A percentile compares a stretch with the other conserved stretches of the same genome.
These are phyloP conservation scores for Lanmaoa rubissima DNA, from an alignment of 768 basidiomycete species.

Conservation along the genomic window DNA sequence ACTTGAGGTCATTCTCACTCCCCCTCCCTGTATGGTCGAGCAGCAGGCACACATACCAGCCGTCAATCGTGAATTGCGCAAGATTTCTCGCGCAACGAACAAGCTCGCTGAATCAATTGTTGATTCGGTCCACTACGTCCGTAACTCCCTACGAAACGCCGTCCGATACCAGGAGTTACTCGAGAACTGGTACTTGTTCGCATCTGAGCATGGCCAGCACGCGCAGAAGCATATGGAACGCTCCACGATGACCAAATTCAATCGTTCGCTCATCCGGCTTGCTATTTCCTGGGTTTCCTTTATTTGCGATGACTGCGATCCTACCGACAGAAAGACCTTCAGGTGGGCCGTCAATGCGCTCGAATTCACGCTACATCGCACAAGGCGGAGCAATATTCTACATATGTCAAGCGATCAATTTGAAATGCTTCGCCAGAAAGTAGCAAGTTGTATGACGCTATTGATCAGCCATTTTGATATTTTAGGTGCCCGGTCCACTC, in stretches of 20 bases:
- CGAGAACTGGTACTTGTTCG: slow-evolving; percentile 93
- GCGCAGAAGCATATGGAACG: slow-evolving; percentile 87
- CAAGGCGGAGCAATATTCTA: slow-evolving; percentile 84
- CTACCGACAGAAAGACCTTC: slow-evolving; percentile 93
- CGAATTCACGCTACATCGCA: slow-evolving; percentile 87
- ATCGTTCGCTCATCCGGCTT: slow-evolving; percentile 78
- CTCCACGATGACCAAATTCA: slow-evolving; percentile 67
- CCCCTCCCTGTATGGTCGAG: slow-evolving; percentile 59
- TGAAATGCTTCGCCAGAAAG: slow-evolving; percentile 83
- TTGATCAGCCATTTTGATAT: slow-evolving; percentile 98
- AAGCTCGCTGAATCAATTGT: slow-evolving; percentile 91
- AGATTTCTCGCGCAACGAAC: slow-evolving; percentile 87
- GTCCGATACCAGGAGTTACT: slow-evolving; percentile 78
- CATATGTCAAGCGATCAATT: slow-evolving; percentile 89
- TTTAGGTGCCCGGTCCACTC: slow-evolving; percentile 84
- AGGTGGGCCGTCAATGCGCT: slow-evolving; percentile 97
- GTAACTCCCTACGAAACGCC: slow-evolving; percentile 57
- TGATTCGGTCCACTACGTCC: slow-evolving; percentile 86
- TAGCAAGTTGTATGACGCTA: slow-evolving; percentile 95
- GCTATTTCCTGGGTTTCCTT: slow-evolving; percentile 98
- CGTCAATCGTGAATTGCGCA: slow-evolving; percentile 86
- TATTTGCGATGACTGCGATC: slow-evolving; percentile 97
- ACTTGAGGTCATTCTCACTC: slow-evolving; percentile 40
- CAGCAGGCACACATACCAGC: slow-evolving; percentile 87
- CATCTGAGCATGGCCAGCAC: slow-evolving; percentile 93